Conservation (phyloP, 106 monocot species). For the Ottelia alismoides region DNA sequence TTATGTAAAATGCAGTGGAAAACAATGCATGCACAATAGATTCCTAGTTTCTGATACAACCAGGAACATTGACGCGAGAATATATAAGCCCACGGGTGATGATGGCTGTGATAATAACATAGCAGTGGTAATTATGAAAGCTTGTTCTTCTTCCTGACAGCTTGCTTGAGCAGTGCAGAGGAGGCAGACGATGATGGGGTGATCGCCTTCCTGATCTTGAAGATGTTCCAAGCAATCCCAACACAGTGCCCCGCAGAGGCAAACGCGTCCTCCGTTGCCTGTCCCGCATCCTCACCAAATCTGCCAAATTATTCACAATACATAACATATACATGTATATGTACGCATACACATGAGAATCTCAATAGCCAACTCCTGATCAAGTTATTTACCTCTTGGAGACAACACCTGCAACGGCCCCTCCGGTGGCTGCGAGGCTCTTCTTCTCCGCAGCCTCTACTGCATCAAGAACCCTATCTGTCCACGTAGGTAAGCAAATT, state of each 20-base stretch:
- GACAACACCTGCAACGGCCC: slow-evolving; percentile 42
- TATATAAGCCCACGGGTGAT: too few relatives aligned
- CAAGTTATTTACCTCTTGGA: slow-evolving; percentile 38
- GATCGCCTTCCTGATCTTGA: slow-evolving; percentile 81
- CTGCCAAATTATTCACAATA: too few relatives aligned
- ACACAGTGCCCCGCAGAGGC: slow-evolving; percentile 76
- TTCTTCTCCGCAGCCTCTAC: slow-evolving; percentile 70
- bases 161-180: slow-evolving; percentile 44
- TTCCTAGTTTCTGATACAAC: too few relatives aligned
- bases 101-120: too few relatives aligned
- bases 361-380: too few relatives aligned
- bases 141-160: slow-evolving; percentile 26
- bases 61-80: too few relatives aligned
- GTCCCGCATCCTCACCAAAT: slow-evolving; percentile 81
- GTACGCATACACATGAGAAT: too few relatives aligned
- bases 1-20: too few relatives aligned
- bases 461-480: slow-evolving; percentile 78
- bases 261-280: slow-evolving; percentile 70
- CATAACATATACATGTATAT: too few relatives aligned
- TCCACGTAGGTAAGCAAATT: too few relatives aligned
- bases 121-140: too few relatives aligned
- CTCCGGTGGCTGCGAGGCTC: slow-evolving; percentile 50
- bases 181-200: slow-evolving; percentile 42
- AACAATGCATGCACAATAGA: too few relatives aligned
- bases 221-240: slow-evolving; percentile 87